A percentile compares a stretch with the other conserved stretches of the same genome.
Conservation (phyloP, 2,329 filamentous ascomycete species). For the Bertia moriformis region DNA sequence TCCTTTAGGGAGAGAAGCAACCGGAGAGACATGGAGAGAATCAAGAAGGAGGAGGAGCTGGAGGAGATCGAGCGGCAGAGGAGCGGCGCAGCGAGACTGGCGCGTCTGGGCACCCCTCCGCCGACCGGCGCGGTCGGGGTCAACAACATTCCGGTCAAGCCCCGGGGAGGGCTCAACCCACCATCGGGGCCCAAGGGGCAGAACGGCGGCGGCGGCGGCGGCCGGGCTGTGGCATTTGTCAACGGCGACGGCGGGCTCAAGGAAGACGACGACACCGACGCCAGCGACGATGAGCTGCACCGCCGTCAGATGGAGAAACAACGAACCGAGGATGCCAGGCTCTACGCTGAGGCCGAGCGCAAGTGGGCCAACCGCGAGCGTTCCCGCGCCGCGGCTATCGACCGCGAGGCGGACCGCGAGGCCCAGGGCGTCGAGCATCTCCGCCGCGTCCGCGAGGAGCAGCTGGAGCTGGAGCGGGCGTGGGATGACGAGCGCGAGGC, state of each 20-base stretch:
- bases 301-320: constrained; percentile 56
- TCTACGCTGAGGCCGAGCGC: constrained; percentile 71
- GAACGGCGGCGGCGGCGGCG: no score
- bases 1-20: constrained; percentile 60
- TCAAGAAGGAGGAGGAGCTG: not conserved
- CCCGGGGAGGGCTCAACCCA: constrained; percentile 57
- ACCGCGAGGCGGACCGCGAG: constrained; percentile 71
- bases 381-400: constrained; percentile 67
- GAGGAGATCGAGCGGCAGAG: constrained; percentile 53
- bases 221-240: constrained; percentile 62
- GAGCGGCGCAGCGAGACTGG: constrained; percentile 44
- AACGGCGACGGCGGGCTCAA: constrained; percentile 65
- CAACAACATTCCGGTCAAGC: constrained; percentile 67
- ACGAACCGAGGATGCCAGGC: constrained; percentile 62
- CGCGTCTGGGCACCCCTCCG: constrained; percentile 60
- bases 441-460: constrained; percentile 27
- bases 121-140: constrained; percentile 33
- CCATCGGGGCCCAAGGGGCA: constrained; percentile 37
- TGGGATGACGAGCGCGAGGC: constrained; percentile 86
- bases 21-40: constrained; percentile 51
- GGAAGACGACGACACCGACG: constrained; percentile 80
- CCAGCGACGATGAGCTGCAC: constrained; percentile 76
- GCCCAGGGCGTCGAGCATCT: constrained; percentile 55
- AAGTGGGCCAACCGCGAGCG: constrained; percentile 84
- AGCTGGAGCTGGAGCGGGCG: constrained; percentile 46